Evolutionary conservation across 768 basidiomycete genomes (phyloP), one percentile per base, ranked within the genome.

Genomic region (Mycena chlorophos): DNA sequence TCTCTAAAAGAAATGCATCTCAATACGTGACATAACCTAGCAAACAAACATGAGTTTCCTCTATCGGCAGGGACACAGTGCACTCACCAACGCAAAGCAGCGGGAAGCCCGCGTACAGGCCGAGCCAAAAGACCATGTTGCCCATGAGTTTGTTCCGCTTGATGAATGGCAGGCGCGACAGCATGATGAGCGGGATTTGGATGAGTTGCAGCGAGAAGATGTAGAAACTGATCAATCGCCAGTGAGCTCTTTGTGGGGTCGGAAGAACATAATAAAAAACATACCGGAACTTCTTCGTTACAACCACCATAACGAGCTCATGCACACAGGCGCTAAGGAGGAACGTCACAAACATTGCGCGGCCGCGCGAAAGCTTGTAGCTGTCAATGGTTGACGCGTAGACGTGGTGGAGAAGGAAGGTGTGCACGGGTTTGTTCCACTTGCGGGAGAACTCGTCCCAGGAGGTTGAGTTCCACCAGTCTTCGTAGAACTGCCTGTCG

Each of bases 401-500:
- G 28, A 99, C 94, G 68, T 99, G 97, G 12, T 93, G 86, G 17
- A 98, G 80, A 34, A 99, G 83, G 81, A 92, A 92, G n/a, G 81
- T 80, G 62, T 98, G 88, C 28, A 98, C 96, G 12, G 96, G 96
- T 61, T 91, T 94, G 74, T 98, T 98, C 96, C 97, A 98, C 74
- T 96, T 95, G 40, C 97, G 86, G 3, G 95, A 91, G 69, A 96
- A 98, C 70, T 98, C 93, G 63, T 98, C 96, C 91, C 90, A 94
- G 2, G 93, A 91, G 0, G 89, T 93, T 5, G 93, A 93, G 71
- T 98, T 98, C 96, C 96, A 98, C 90, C 95, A 98, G 69, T 97
- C 96, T 72, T 94, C 91, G 68, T 98, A 99, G 71, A 98, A 99
- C 62, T 93, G 89, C 43, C 96, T 80, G 68, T 99, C 96, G n/a